A percentile compares a stretch with the other conserved stretches of the same genome.
Evolutionary conservation across 768 basidiomycete genomes (phyloP).

Genomic region (Boletus pseudo-olivaceus): DNA sequence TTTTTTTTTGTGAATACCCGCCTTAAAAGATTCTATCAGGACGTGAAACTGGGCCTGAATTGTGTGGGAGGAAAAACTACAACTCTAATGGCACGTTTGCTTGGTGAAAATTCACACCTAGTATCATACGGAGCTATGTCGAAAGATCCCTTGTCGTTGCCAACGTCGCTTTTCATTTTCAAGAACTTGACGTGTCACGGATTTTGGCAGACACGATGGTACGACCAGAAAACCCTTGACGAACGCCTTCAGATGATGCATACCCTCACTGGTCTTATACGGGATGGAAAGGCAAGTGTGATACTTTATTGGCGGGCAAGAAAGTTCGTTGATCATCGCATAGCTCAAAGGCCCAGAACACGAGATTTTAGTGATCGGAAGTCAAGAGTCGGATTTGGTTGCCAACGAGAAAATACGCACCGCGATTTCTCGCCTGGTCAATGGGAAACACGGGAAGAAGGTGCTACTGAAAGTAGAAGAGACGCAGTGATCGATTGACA

Average conservation of each 20-base stretch:
- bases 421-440: constrained; percentile 32
- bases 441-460: constrained; percentile 48
- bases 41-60: constrained; percentile 48
- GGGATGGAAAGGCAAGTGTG: constrained; percentile 47
- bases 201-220: constrained; percentile 80
- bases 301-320: neutral
- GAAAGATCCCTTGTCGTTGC: constrained; percentile 71
- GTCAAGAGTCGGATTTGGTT: constrained; percentile 36
- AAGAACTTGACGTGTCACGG: constrained; percentile 74
- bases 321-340: neutral
- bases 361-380: constrained; percentile 56
- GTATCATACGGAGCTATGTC: constrained; percentile 93
- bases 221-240: constrained; percentile 41
- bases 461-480: constrained; percentile 41
- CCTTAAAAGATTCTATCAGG: constrained; percentile 19
- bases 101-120: constrained; percentile 66
- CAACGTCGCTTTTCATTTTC: constrained; percentile 81
- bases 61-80: constrained; percentile 68
- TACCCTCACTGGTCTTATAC: constrained; percentile 51
- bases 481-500: constrained; percentile 1
- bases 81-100: constrained; percentile 60
- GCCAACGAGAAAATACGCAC: constrained; percentile 33
- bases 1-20: constrained; percentile 5
- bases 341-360: constrained; percentile 69
- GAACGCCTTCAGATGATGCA: constrained; percentile 52